Conservation (phyloP, 148 eudicot species). For the Mesembryanthemum crystallinum region DNA sequence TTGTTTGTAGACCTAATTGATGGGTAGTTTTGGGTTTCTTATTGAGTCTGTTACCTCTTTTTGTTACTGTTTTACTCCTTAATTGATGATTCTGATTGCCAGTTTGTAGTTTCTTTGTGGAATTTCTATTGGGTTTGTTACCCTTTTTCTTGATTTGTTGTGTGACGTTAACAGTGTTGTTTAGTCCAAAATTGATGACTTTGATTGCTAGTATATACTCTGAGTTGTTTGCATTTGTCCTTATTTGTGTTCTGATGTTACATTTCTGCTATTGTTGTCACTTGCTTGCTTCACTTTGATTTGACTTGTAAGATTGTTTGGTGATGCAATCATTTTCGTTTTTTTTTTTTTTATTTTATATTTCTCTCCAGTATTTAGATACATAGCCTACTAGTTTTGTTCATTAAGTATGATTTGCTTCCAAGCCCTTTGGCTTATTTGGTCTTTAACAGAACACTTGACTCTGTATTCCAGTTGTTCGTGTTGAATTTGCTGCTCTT, state of each 20-base stretch:
- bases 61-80: neutral
- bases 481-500: neutral
- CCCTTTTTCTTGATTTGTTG: too few relatives aligned
- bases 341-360: too few relatives aligned
- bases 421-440: neutral
- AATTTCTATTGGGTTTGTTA: neutral
- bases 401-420: neutral
- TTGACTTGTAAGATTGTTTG: neutral
- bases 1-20: neutral
- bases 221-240: neutral
- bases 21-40: neutral
- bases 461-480: neutral
- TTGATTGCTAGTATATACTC: too few relatives aligned
- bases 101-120: neutral
- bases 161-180: too few relatives aligned
- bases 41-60: neutral
- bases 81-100: neutral
- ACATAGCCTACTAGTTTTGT: neutral
- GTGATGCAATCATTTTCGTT: neutral
- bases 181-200: too few relatives aligned
- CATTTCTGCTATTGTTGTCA: neutral
- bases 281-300: slow-evolving; percentile 7
- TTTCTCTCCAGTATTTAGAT: neutral
- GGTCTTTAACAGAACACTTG: neutral
- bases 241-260: neutral